Base-by-base conservation (phyloP, 2,329 filamentous ascomycete species). In the Ceratocystiopsis minuta region DNA sequence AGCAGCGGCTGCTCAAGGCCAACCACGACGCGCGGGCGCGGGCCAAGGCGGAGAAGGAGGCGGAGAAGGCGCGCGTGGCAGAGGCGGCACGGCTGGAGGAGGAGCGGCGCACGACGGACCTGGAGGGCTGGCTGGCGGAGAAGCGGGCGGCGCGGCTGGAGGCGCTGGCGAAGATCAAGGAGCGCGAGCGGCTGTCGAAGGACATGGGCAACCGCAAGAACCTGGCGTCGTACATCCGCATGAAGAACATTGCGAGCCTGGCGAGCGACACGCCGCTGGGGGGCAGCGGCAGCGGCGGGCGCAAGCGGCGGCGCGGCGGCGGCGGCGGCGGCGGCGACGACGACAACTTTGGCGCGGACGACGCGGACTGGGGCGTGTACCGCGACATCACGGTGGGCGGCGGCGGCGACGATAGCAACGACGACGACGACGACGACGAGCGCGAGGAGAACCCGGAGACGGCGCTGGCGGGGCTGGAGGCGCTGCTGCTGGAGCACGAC, bases 351-450 rank as follows among this genome's bases (percentile, higher is more conserved):
- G 90, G 90, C 43, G 87, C 87, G 39, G 88, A 98, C 57, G 90
- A 98, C 54, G 87, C 92, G 44, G 90, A 98, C 58, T 98, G 90
- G 90, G 85, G 85, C 44, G 85, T 98, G 14, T 98, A 98, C 60
- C 79, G 90, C 41, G 83, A 85, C 2, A 85, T 82, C 1, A 86
- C 85, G 40, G 80, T 81, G 9, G 70, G 69, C 50, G 54, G 78
- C 65, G 72, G 73, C 15, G 68, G 68, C 43, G 84, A 80, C 54
- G 87, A 95, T 50, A 70, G 69, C 50, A 54, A 78, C 65, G 72
- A 73, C 15, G 68, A 68, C 43, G 84, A 80, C 54, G 87, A 95
- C 50, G 82, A 95, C 46, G 82, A 88, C 52, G 86, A 93, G 40
- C 87, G 93, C 55, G 88, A 96, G 55, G 83, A 88, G 57, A 88